Evolutionary conservation across 306 rosid species (phyloP), one percentile per base, ranked within the genome.

Genomic region (Trifolium dubium): DNA sequence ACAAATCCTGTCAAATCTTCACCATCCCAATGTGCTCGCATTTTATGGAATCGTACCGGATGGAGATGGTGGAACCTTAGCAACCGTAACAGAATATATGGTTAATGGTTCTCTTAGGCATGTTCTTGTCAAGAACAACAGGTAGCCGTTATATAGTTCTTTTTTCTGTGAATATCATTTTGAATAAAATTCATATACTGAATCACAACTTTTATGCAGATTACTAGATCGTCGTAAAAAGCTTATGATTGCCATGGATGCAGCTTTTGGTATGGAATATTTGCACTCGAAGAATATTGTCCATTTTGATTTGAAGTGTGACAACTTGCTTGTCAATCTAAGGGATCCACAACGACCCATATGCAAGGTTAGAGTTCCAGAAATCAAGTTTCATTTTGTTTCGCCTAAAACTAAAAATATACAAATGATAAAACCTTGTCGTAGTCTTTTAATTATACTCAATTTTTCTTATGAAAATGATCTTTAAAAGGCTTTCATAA

Each of bases 191-290:
- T 39, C 31, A 14, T n/a, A 0, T 59, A 59, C 73, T 66, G 32
- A 80, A 60, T 41, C 18, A 73, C 28, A 50, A 79, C 75, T 80
- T 69, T 79, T 53, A 9, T 73, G 77, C 96, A 95, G 99, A 82
- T 86, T 88, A 78, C 89, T 92, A 71, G 97, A 94, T 76, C 88
- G 85, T 50, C 90, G 89, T 74, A 91, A 84, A 84, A 87, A 84
- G 95, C 90, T 94, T 61, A 79, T 86, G 59, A 87, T 94, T 58
- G 93, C 96, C 79, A 94, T 89, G 97, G 97, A 91, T 86, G 90
- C 98, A 3, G 96, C 98, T 71, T 91, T 91, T 31, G 98, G 98
- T 58, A 94, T 94, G 98, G 97, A 94, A 75, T 94, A 94, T 85
- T 83, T 94, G 89, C 97, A 94, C 76, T 80, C 90, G 74, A 94